Evolutionary conservation across 148 eudicot species (phyloP).

Genomic region (Rhododendron kiyosumense): DNA sequence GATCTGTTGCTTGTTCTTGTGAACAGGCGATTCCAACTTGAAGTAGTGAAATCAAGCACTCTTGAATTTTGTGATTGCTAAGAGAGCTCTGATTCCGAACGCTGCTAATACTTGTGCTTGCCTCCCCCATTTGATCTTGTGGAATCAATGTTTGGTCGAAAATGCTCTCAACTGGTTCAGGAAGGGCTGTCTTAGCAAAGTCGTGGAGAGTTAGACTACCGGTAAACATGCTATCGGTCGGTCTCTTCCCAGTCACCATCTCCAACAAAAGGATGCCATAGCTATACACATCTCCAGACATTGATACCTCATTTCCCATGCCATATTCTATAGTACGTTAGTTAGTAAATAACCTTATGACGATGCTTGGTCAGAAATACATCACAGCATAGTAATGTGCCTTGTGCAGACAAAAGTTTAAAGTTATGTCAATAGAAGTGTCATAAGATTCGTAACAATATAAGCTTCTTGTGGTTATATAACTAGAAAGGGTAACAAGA

Average conservation of each 20-base stretch:
- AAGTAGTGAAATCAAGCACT: not conserved
- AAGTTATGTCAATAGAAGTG: not conserved
- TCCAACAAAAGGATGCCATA: not conserved
- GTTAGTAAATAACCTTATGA: not conserved
- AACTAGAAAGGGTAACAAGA: not conserved
- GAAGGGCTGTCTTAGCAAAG: not conserved
- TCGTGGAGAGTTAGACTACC: not conserved
- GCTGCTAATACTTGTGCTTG: not conserved
- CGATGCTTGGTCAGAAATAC: not conserved
- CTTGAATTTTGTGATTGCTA: not conserved
- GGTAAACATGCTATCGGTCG: not conserved
- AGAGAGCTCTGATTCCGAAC: not conserved
- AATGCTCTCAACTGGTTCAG: not conserved
- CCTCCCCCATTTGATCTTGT: not conserved
- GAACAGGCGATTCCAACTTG: not conserved
- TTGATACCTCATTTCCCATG: not conserved
- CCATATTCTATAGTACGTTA: not conserved
- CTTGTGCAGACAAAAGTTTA: not conserved
- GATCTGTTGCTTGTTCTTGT: not conserved
- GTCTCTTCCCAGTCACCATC: not conserved
- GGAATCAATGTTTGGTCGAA: not conserved
- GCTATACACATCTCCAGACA: not conserved
- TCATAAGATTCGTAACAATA: not conserved
- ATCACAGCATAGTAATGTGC: not conserved
- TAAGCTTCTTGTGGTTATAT: not conserved